Evolutionary conservation across 163 green algal species (phyloP).

Genomic region (Prototheca cutis): DNA sequence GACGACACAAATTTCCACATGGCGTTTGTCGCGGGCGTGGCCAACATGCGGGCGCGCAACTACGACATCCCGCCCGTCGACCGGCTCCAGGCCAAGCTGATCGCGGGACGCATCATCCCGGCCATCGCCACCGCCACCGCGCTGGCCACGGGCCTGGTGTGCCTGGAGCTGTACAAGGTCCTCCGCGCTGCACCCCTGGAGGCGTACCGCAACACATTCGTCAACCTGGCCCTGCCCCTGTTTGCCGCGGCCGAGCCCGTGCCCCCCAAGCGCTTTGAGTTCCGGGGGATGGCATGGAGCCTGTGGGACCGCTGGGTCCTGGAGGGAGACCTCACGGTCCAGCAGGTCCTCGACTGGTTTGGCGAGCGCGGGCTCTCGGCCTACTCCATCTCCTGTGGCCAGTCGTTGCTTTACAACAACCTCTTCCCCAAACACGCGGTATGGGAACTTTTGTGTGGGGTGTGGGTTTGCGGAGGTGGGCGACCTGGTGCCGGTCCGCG

Average conservation of each 20-base stretch:
- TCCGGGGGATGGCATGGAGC: slow-evolving; percentile 73
- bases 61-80: slow-evolving; percentile 69
- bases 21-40: slow-evolving; percentile 84
- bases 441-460: neutral
- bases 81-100: slow-evolving; percentile 95
- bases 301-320: slow-evolving; percentile 97
- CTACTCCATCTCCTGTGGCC: slow-evolving; percentile 87
- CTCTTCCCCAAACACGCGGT: slow-evolving; percentile 95
- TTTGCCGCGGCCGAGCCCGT: slow-evolving; percentile 97
- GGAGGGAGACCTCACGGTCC: slow-evolving; percentile 90
- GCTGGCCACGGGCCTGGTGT: slow-evolving; percentile 84
- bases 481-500: no score
- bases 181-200: slow-evolving; percentile 59
- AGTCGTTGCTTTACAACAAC: slow-evolving; percentile 93
- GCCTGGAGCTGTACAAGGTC: slow-evolving; percentile 96
- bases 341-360: slow-evolving; percentile 74
- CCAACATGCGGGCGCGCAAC: slow-evolving; percentile 97
- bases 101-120: slow-evolving; percentile 95
- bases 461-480: no score
- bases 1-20: slow-evolving; percentile 98
- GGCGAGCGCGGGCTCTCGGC: slow-evolving; percentile 44
- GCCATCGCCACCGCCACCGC: slow-evolving; percentile 92
- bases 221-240: slow-evolving; percentile 93
- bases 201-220: slow-evolving; percentile 94
- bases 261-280: slow-evolving; percentile 61